Conservation (phyloP, 2,329 filamentous ascomycete genomes). For the Aspergillus fijiensis region DNA sequence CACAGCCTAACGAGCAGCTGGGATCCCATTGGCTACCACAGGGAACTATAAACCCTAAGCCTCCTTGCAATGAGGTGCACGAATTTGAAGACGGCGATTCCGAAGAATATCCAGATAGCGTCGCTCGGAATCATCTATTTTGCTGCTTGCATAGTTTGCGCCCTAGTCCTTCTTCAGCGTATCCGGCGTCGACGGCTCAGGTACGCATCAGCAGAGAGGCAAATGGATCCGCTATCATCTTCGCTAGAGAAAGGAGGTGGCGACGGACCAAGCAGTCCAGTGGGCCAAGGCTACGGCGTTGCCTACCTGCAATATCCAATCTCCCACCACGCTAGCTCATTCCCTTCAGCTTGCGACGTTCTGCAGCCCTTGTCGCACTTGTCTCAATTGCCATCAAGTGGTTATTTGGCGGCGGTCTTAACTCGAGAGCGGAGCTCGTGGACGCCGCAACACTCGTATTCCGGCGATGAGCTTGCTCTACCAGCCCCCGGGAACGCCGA, state of each 20-base stretch:
- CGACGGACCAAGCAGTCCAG: conserved; percentile 15
- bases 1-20: neutral
- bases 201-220: conserved; percentile 13
- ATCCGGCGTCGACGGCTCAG: conserved; percentile 19
- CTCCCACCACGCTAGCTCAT: conserved; percentile 4
- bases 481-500: neutral
- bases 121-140: conserved; percentile 20
- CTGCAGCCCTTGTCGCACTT: conserved; percentile 25
- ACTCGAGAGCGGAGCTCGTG: conserved; percentile 14
- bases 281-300: conserved; percentile 9
- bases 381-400: conserved; percentile 25
- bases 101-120: conserved; percentile 10
- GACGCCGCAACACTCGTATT: conserved; percentile 11
- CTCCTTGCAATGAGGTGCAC: conserved; percentile 17
- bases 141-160: conserved; percentile 18
- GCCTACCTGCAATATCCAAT: conserved; percentile 7
- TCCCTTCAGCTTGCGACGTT: conserved; percentile 28
- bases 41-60: neutral
- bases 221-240: conserved; percentile 21
- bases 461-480: neutral
- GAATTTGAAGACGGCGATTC: conserved; percentile 12
- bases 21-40: neutral
- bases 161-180: conserved; percentile 18
- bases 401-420: conserved; percentile 23
- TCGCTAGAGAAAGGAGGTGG: conserved; percentile 18